Percentiles rank a stretch among this genome's conserved stretches.
Evolutionary conservation across 192 early-diverging fungal species (phyloP).

Genomic region (Linnemannia schmuckeri): DNA sequence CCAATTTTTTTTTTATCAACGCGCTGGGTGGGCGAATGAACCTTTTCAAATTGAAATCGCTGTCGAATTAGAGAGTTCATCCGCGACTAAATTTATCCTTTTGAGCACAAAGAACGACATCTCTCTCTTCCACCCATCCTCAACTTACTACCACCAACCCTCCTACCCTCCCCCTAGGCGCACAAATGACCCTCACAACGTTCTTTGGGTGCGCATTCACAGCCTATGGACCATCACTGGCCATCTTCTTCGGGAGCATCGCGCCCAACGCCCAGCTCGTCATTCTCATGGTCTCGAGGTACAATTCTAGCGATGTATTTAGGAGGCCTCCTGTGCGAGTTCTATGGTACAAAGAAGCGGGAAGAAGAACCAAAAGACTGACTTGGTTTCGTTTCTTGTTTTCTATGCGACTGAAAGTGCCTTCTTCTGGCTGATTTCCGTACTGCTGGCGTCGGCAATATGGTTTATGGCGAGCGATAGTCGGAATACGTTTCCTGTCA

Average conservation of each 20-base stretch:
- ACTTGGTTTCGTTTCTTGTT: background rate
- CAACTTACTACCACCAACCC: background rate
- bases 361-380: background rate
- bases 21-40: background rate
- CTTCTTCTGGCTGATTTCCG: constrained; percentile 86
- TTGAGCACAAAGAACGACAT: background rate
- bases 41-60: background rate
- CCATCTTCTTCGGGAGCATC: constrained; percentile 79
- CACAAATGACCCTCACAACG: constrained; percentile 70
- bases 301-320: background rate
- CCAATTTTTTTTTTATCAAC: background rate
- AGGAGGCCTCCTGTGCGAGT: background rate
- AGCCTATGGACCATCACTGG: constrained; percentile 80
- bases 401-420: constrained; percentile 62
- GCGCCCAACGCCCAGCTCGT: constrained; percentile 79
- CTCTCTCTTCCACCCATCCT: background rate
- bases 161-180: background rate
- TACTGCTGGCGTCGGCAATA: constrained; percentile 78
- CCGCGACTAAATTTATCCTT: background rate
- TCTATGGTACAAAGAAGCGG: background rate
- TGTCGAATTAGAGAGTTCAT: background rate
- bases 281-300: constrained; percentile 81
- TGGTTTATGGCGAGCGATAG: constrained; percentile 70
- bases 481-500: constrained; percentile 58
- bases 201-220: constrained; percentile 82